Evolutionary conservation across 208 protist species (phyloP).

Genomic region (Crithidia sp.): DNA sequence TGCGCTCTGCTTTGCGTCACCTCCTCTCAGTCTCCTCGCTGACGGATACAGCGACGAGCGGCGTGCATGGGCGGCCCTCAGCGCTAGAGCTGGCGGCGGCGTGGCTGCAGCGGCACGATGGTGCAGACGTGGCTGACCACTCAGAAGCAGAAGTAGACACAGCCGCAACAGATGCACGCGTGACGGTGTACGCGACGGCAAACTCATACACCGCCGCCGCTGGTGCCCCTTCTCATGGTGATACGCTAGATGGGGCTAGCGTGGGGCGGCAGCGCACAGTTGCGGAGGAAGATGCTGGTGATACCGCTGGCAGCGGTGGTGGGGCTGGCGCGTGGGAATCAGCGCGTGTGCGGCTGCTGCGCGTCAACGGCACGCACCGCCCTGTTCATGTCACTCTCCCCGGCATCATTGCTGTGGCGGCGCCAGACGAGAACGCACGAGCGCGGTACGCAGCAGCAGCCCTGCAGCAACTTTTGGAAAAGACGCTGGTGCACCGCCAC

Average conservation of each 20-base stretch:
- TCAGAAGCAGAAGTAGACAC: too few species aligned
- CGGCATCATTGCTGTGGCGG: conserved; percentile 12
- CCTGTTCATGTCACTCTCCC: conserved; percentile 22
- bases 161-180: background rate
- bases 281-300: background rate
- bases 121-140: too few species aligned
- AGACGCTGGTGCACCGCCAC: conserved; percentile 20
- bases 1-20: conserved; percentile 17
- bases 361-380: background rate
- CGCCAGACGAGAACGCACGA: conserved; percentile 5
- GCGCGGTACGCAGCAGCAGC: conserved; percentile 8
- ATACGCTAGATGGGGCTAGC: too few species aligned
- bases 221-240: too few species aligned
- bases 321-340: conserved; percentile 14
- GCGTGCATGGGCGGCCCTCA: background rate
- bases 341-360: conserved; percentile 9
- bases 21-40: conserved; percentile 21
- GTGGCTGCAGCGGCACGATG: conserved; percentile 18
- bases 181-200: conserved; percentile 14
- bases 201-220: background rate
- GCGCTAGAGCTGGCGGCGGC: conserved; percentile 22
- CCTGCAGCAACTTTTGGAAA: conserved; percentile 27
- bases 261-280: background rate
- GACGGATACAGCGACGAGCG: background rate
- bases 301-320: background rate